These are phyloP conservation scores for Diaporthe nobilis DNA, from an alignment of 2,329 filamentous ascomycete genomes.

Conservation along the genomic window DNA sequence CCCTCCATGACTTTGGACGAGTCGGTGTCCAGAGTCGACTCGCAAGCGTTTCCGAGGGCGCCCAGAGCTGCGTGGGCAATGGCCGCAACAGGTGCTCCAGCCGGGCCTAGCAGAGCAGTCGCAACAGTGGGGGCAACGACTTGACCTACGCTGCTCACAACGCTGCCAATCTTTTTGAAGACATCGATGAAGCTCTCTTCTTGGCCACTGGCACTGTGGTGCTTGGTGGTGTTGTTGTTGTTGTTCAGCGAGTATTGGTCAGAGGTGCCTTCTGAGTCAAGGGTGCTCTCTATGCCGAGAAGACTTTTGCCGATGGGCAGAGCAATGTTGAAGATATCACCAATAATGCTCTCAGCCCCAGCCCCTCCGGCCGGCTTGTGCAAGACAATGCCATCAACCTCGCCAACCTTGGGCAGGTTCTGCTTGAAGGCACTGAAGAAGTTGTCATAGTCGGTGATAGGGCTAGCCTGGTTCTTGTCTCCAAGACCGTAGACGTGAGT, in stretches of 20 bases:
- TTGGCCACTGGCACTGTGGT: not conserved
- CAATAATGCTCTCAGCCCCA: not conserved
- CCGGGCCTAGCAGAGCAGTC: not conserved
- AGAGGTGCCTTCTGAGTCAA: not conserved
- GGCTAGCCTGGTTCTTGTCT: not conserved
- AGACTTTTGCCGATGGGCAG: not conserved
- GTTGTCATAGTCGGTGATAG: not conserved
- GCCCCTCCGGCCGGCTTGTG: not conserved
- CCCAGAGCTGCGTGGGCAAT: not conserved
- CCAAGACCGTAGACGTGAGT: constrained; percentile 6
- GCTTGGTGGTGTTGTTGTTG: not conserved
- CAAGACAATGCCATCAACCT: not conserved
- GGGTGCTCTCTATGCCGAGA: not conserved
- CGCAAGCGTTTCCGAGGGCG: not conserved
- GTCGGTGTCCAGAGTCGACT: not conserved
- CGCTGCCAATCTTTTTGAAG: not conserved
- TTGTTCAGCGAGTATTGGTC: not conserved
- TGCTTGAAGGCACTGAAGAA: constrained; percentile 1
- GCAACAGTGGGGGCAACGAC: not conserved
- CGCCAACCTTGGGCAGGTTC: not conserved
- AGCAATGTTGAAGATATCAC: not conserved
- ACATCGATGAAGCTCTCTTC: not conserved
- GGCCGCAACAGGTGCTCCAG: not conserved
- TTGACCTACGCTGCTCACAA: not conserved
- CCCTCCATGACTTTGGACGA: not conserved